phyloP scores from a whole-genome alignment of 352 stramenopile genomes.

The Phytophthora sp. region DNA sequence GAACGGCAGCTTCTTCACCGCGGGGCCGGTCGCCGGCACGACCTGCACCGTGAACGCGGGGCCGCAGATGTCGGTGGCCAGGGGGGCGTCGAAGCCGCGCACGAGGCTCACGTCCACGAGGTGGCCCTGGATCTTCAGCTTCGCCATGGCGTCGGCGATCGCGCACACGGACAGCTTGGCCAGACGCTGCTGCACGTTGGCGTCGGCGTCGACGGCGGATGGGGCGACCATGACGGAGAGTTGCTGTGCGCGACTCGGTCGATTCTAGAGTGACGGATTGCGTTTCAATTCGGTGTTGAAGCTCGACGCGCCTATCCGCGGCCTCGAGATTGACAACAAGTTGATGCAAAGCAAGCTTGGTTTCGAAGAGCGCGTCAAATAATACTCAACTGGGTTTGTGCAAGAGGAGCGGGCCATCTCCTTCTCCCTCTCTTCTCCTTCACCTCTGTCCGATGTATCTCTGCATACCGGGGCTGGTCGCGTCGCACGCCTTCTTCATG shows the following conservation, averaged over 20 bases:
- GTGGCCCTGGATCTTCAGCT: conserved; percentile 73
- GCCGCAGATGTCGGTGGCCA: conserved; percentile 70
- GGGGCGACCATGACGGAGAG: not conserved
- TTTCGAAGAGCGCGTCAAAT: too few species aligned
- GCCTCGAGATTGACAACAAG: too few species aligned
- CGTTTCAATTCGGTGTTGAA: too few species aligned
- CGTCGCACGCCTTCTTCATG: conserved; percentile 89
- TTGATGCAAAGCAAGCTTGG: too few species aligned
- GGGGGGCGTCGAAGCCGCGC: conserved; percentile 60
- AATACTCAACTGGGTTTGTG: too few species aligned
- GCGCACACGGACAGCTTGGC: conserved; percentile 73
- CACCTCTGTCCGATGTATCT: too few species aligned
- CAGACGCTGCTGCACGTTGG: conserved; percentile 44
- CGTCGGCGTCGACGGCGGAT: not conserved
- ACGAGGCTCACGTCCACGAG: conserved; percentile 74
- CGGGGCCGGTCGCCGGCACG: conserved; percentile 61
- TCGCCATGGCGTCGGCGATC: conserved; percentile 68
- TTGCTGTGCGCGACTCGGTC: too few species aligned
- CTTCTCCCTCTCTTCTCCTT: too few species aligned
- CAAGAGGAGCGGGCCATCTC: too few species aligned
- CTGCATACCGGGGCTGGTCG: conserved; percentile 89
- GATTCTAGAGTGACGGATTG: too few species aligned
- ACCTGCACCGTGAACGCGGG: conserved; percentile 71
- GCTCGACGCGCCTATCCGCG: too few species aligned
- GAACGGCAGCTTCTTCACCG: conserved; percentile 71